These are phyloP conservation scores for Oryza rufipogon DNA, from an alignment of 176 grass and related monocot genomes.

Conservation along the genomic window DNA sequence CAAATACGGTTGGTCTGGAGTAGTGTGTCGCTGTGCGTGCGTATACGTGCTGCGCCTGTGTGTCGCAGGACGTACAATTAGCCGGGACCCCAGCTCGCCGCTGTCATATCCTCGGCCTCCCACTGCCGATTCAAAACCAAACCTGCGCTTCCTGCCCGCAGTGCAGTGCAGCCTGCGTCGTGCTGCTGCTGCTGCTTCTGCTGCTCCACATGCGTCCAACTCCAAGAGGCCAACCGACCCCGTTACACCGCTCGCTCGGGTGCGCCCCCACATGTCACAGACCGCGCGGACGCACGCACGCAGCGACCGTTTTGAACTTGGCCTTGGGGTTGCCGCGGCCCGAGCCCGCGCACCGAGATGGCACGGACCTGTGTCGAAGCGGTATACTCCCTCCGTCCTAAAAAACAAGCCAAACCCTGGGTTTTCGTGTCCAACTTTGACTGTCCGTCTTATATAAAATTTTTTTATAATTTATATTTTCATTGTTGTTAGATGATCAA, in stretches of 20 bases:
- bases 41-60: neutral
- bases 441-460: too few species aligned
- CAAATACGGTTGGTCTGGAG: neutral
- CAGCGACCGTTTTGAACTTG: constrained; percentile 37
- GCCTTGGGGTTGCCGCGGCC: neutral
- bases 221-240: constrained; percentile 8
- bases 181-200: neutral
- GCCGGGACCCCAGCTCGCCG: constrained; percentile 32
- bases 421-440: too few species aligned
- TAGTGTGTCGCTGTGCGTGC: neutral
- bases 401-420: accelerated
- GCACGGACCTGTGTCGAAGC: constrained; percentile 27
- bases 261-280: constrained; percentile 41
- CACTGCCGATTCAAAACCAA: constrained; percentile 44
- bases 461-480: too few species aligned
- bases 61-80: constrained; percentile 23
- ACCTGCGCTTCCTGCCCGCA: neutral
- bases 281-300: neutral
- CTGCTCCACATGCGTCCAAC: constrained; percentile 31
- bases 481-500: too few species aligned
- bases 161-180: neutral
- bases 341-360: constrained; percentile 37
- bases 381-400: too few species aligned
- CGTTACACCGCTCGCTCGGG: neutral
- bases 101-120: neutral